Conservation (phyloP, 2,329 filamentous ascomycete species). For the Aspergillus japonicus region DNA sequence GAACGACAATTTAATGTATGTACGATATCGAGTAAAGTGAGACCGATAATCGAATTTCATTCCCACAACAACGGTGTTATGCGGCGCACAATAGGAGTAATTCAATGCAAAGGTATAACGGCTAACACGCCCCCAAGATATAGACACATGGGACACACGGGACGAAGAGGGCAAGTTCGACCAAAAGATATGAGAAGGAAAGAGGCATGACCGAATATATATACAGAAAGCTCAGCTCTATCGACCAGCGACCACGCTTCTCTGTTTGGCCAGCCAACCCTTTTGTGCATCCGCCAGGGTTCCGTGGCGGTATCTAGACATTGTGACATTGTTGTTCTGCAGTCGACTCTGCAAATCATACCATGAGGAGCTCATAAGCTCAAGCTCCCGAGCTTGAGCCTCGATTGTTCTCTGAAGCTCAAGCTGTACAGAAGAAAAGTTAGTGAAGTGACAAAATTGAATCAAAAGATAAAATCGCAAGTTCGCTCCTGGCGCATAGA, state of each 20-base stretch:
- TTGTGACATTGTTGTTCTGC: slow-evolving; percentile 44
- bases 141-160: not conserved
- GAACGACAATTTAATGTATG: too few species aligned
- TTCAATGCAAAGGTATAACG: too few species aligned
- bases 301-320: slow-evolving; percentile 42
- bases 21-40: too few species aligned
- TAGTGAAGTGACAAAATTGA: slow-evolving; percentile 16
- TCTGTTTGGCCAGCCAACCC: slow-evolving; percentile 48
- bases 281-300: slow-evolving; percentile 39
- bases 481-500: not conserved
- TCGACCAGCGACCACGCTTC: slow-evolving; percentile 41
- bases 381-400: slow-evolving; percentile 44
- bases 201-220: not conserved
- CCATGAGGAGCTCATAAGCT: slow-evolving; percentile 49
- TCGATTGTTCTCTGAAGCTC: slow-evolving; percentile 44
- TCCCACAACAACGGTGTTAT: too few species aligned
- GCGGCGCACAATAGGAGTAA: too few species aligned
- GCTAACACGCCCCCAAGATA: not conserved
- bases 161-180: not conserved
- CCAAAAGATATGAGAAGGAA: not conserved
- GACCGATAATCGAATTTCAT: too few species aligned
- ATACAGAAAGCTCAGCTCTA: slow-evolving; percentile 14
- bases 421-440: slow-evolving; percentile 26
- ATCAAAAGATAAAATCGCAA: not conserved
- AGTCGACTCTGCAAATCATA: slow-evolving; percentile 48